Conservation (phyloP, 1,139 yeast species). For the Kodamaea anthophila region DNA sequence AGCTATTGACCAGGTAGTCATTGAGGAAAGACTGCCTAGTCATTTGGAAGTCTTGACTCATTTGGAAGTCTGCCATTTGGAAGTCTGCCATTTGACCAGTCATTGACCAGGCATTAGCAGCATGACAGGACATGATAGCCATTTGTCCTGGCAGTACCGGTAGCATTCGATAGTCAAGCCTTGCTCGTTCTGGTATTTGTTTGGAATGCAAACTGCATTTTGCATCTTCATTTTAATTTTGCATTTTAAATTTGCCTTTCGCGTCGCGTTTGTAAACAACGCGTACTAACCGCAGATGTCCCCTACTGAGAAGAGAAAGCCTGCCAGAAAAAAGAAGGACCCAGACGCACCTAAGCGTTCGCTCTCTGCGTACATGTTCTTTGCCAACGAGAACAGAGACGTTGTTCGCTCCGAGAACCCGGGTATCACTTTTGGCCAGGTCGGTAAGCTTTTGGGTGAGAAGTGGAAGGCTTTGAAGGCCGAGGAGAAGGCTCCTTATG, state of each 20-base stretch:
- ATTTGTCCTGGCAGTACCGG: no score
- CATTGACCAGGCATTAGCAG: no score
- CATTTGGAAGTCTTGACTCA: no score
- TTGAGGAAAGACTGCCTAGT: no score
- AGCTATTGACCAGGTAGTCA: no score
- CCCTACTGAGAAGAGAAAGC: conserved; percentile 39
- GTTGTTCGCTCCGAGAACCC: conserved; percentile 92
- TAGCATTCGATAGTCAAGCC: no score
- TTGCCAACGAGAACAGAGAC: conserved; percentile 96
- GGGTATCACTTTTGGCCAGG: conserved; percentile 87
- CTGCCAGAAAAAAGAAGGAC: conserved; percentile 59
- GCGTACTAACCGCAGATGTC: conserved; percentile 14
- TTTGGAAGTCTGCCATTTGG: no score
- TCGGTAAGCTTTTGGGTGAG: conserved; percentile 89
- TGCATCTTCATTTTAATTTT: neutral
- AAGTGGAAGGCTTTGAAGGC: conserved; percentile 86
- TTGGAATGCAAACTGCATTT: conserved; percentile 3
- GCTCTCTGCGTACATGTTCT: conserved; percentile 96
- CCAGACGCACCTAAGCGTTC: conserved; percentile 99
- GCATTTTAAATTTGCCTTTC: conserved; percentile 2
- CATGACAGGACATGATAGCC: no score
- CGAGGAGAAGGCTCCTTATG: conserved; percentile 84
- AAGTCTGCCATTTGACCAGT: no score
- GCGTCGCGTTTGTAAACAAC: conserved; percentile 5
- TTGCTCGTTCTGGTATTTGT: no score